These are phyloP conservation scores for Fusarium protoensiforme DNA, from an alignment of 2,329 filamentous ascomycete species.

Conservation along the genomic window DNA sequence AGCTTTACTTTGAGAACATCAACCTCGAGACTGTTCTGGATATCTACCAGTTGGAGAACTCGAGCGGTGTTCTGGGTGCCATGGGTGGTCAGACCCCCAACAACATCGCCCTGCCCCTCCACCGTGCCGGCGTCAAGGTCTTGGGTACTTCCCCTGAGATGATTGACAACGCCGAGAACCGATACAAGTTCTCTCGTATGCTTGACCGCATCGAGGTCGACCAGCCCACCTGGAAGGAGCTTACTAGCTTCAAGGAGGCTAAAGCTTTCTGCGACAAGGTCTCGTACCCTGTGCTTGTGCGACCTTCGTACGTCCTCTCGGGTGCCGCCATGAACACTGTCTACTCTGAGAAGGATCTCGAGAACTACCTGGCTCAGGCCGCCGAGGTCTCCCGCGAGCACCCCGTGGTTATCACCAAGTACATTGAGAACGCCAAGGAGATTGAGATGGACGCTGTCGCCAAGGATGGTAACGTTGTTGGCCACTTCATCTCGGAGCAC, in stretches of 20 bases:
- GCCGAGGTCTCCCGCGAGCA: constrained; percentile 94
- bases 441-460: constrained; percentile 99
- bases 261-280: constrained; percentile 88
- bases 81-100: constrained; percentile 99
- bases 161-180: constrained; percentile 97
- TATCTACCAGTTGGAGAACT: constrained; percentile 88
- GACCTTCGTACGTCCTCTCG: constrained; percentile 95
- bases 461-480: constrained; percentile 86
- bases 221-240: constrained; percentile 97
- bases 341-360: constrained; percentile 93
- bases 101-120: constrained; percentile 92
- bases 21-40: constrained; percentile 90
- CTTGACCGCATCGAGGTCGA: constrained; percentile 94
- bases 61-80: constrained; percentile 87
- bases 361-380: constrained; percentile 88
- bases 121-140: constrained; percentile 90
- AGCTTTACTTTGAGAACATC: constrained; percentile 96
- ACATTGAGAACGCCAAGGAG: constrained; percentile 99
- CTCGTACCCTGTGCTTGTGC: constrained; percentile 91
- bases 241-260: constrained; percentile 94
- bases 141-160: constrained; percentile 97
- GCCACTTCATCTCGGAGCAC: constrained; percentile 98
- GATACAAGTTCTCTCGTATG: constrained; percentile 99
- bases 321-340: constrained; percentile 99
- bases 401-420: constrained; percentile 98